A percentile compares a stretch with the other conserved stretches of the same genome.
Evolutionary conservation across 306 rosid genomes (phyloP).

Genomic region (Canavalia ensiformis): DNA sequence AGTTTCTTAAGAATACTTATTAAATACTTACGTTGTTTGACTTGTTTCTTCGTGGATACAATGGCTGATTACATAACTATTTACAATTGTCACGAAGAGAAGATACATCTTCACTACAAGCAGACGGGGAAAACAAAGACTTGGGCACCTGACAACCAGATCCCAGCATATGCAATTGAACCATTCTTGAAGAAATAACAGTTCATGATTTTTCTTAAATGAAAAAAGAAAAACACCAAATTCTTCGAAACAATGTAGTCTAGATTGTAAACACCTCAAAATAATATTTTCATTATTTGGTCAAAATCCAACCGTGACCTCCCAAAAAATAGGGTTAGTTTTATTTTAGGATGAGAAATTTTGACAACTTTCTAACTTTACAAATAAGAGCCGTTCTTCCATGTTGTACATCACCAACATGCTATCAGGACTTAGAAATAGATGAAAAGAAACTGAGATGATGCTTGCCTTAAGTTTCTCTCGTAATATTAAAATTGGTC

Average conservation of each 20-base stretch:
- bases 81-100: constrained; percentile 20
- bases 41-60: neutral
- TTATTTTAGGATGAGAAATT: too few species aligned
- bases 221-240: neutral
- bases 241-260: neutral
- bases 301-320: neutral
- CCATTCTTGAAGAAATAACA: constrained; percentile 8
- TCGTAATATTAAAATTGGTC: too few species aligned
- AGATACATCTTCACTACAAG: neutral
- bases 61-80: neutral
- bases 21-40: constrained; percentile 7
- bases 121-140: constrained; percentile 33
- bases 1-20: neutral
- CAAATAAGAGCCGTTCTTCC: too few species aligned
- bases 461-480: too few species aligned
- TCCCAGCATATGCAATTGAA: constrained; percentile 7
- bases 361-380: too few species aligned
- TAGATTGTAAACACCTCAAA: constrained; percentile 1
- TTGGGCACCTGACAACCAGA: neutral
- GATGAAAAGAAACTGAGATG: too few species aligned
- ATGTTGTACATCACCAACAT: too few species aligned
- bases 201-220: neutral
- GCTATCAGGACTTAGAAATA: too few species aligned
- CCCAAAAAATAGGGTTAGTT: too few species aligned
- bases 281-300: neutral